These are phyloP conservation scores for Ceraceosorus bombacis DNA, from an alignment of 1,284 basidiomycete species.

Conservation along the genomic window DNA sequence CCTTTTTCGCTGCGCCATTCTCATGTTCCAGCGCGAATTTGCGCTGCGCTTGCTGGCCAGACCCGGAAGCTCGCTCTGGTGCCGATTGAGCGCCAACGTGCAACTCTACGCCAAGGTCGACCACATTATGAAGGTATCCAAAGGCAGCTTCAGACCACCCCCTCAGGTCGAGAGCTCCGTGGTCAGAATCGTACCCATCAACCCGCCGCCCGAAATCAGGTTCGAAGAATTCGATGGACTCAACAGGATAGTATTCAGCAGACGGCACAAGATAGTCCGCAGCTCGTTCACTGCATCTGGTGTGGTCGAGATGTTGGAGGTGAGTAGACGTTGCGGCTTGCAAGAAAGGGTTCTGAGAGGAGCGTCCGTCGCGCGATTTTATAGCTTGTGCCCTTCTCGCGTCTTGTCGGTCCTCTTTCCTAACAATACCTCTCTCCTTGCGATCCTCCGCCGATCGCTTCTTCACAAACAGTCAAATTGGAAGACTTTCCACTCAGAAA, in stretches of 20 bases:
- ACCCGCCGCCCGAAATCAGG: slow-evolving; percentile 87
- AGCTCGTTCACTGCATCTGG: slow-evolving; percentile 85
- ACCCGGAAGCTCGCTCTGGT: slow-evolving; percentile 83
- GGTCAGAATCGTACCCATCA: slow-evolving; percentile 79
- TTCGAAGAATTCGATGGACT: slow-evolving; percentile 98
- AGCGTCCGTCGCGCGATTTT: too few species aligned
- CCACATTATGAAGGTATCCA: slow-evolving; percentile 89
- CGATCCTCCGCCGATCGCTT: too few species aligned
- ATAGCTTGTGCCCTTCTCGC: too few species aligned
- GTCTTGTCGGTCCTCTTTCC: too few species aligned
- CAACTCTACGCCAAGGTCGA: slow-evolving; percentile 93
- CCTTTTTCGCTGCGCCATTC: slow-evolving; percentile 82
- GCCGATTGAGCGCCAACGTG: slow-evolving; percentile 86
- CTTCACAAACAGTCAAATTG: background rate
- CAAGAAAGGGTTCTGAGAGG: too few species aligned
- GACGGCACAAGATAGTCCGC: slow-evolving; percentile 83
- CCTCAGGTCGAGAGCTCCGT: slow-evolving; percentile 91
- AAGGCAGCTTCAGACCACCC: slow-evolving; percentile 92
- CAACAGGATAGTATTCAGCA: slow-evolving; percentile 77
- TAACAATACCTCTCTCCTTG: too few species aligned
- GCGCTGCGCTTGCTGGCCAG: slow-evolving; percentile 82
- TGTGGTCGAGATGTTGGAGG: slow-evolving; percentile 86
- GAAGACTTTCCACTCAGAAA: background rate
- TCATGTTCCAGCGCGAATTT: slow-evolving; percentile 99
- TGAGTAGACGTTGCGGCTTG: slow-evolving; percentile 66